Conservation (phyloP, 768 basidiomycete species). For the Lentinus tigrinus region DNA sequence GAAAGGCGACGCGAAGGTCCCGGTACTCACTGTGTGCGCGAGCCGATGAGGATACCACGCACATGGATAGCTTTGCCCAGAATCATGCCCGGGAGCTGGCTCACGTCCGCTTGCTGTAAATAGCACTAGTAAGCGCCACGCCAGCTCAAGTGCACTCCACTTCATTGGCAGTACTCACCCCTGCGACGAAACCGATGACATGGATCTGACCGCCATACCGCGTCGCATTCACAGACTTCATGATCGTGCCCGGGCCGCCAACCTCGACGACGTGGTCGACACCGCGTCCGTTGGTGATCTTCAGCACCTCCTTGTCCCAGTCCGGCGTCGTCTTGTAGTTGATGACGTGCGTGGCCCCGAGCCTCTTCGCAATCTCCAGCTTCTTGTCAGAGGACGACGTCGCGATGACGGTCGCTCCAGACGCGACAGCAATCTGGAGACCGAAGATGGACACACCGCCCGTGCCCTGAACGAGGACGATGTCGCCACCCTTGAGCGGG, state of each 20-base stretch:
- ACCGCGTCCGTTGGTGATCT: conserved; percentile 33
- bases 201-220: conserved; percentile 45
- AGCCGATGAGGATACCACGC: conserved; percentile 56
- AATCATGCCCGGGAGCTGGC: conserved; percentile 13
- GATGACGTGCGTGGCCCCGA: conserved; percentile 55
- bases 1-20: conserved; percentile 23
- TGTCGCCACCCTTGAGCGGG: conserved; percentile 57
- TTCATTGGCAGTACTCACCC: conserved; percentile 29
- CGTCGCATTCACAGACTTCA: conserved; percentile 40
- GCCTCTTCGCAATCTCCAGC: conserved; percentile 46
- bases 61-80: conserved; percentile 32
- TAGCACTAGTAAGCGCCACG: neutral
- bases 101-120: conserved; percentile 17
- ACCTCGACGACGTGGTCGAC: conserved; percentile 48
- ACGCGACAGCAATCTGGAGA: conserved; percentile 58
- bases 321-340: conserved; percentile 59
- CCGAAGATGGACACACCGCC: conserved; percentile 60
- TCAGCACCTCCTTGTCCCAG: conserved; percentile 55
- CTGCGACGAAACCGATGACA: conserved; percentile 51
- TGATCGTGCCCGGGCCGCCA: conserved; percentile 52
- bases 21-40: conserved; percentile 50
- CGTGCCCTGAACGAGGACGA: conserved; percentile 54
- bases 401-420: conserved; percentile 62
- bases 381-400: conserved; percentile 71
- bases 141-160: conserved; percentile 14